Conservation (phyloP, 257 asterid genomes). For the Paulownia fortunei region DNA sequence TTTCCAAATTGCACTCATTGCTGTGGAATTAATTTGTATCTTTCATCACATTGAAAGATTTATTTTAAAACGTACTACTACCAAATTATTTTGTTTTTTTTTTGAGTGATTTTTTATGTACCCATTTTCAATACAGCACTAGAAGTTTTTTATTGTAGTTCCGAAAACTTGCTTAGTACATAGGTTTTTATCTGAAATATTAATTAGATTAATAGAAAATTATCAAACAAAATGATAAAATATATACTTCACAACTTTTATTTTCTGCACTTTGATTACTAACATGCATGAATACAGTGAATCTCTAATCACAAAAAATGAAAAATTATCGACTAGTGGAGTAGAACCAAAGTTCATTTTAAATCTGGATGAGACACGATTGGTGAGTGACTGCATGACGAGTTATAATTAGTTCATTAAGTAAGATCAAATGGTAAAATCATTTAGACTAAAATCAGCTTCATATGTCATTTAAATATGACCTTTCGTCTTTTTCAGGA, state of each 20-base stretch:
- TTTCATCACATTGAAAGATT: background rate
- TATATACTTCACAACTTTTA: background rate
- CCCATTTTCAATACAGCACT: background rate
- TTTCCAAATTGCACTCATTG: slow-evolving; percentile 11
- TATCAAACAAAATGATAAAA: background rate
- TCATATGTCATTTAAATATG: background rate
- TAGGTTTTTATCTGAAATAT: background rate
- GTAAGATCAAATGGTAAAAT: background rate
- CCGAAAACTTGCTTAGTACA: background rate
- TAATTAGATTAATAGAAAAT: background rate
- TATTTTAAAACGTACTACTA: background rate
- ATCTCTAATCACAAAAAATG: background rate
- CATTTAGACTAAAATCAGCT: background rate
- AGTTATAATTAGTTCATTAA: background rate
- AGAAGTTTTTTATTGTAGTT: background rate
- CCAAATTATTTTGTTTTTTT: background rate
- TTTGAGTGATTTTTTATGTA: background rate
- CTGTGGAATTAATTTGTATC: background rate
- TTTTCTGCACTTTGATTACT: background rate
- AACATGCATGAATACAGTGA: background rate
- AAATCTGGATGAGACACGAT: background rate
- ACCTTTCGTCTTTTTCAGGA: too few species aligned
- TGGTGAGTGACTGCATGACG: background rate
- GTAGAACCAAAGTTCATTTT: background rate
- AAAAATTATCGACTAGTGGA: background rate